Evolutionary conservation across 805 yeast genomes (phyloP), one percentile per base, ranked within the genome.

Genomic region (Spathaspora arborariae): DNA sequence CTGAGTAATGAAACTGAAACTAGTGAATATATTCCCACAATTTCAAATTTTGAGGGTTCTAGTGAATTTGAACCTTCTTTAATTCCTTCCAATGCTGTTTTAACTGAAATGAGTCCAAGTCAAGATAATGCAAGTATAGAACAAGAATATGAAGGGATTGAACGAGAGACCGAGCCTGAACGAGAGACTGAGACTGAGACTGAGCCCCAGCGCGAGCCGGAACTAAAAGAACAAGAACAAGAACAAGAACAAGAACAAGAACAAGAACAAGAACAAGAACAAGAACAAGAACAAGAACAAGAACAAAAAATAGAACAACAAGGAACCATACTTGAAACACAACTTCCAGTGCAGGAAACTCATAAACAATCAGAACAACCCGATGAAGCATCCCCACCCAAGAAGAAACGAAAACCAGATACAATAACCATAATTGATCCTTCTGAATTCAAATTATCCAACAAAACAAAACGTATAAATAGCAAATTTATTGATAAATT

Each of bases 401-500:
- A 19, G 15, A 39, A 39, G 21, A 15, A 43, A 22, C 15, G 35
- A 19, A 9, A 34, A 5, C 15, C 19, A 18, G 20, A 35, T 4
- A 43, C 39, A 15, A 26, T 45, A 4, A 24, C 41, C 10, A 45
- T 45, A 9, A 40, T 45, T 16, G 47, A 45, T 20, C 47, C 47
- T 4, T 27, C n/a, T 10, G 24, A 36, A 34, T 16, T 44, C 49
- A 30, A 30, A 30, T 13, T 44, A 40, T 42, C 46, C 22, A 51
- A 34, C 49, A 49, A 33, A 47, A 50, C 36, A 46, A 47, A 36
- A 51, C 35, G 35, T 13, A 30, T 66, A 1, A 51, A 65, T 5
- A 64, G 62, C 1, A 59, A 53, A 34, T 16, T 60, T 3, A 63
- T 65, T 10, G 68, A 64, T 20, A 49, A 49, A 30, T 52, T 60